These are phyloP conservation scores for Coemansia sp. DNA, from an alignment of 192 early-diverging fungal genomes.

Conservation along the genomic window DNA sequence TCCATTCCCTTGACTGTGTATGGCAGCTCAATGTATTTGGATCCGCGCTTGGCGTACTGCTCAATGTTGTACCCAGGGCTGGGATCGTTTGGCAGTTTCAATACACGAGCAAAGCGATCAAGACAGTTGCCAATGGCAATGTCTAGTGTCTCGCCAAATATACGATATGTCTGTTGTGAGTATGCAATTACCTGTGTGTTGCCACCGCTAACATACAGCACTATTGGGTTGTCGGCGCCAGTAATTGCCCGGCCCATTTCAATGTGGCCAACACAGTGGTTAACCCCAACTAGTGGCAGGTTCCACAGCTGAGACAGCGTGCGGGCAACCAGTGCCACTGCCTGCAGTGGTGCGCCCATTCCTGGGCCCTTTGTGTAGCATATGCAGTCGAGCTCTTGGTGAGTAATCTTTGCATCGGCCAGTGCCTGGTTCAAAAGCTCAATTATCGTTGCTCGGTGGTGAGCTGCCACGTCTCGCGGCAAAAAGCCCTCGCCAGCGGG, in stretches of 20 bases:
- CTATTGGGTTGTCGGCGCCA: slow-evolving; percentile 88
- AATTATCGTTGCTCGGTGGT: slow-evolving; percentile 82
- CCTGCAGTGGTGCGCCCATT: slow-evolving; percentile 93
- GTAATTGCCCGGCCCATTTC: slow-evolving; percentile 99
- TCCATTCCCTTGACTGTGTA: slow-evolving; percentile 99
- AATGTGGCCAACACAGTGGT: slow-evolving; percentile 98
- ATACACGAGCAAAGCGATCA: slow-evolving; percentile 93
- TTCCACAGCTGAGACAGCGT: slow-evolving; percentile 90
- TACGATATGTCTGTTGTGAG: slow-evolving; percentile 87
- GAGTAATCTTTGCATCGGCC: slow-evolving; percentile 68
- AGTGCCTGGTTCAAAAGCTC: slow-evolving; percentile 76
- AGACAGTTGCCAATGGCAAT: slow-evolving; percentile 98
- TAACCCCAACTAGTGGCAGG: slow-evolving; percentile 91
- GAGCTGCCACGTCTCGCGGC: slow-evolving; percentile 89
- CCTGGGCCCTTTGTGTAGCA: slow-evolving; percentile 99
- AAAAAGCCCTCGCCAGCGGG: slow-evolving; percentile 95
- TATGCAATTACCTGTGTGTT: slow-evolving; percentile 99
- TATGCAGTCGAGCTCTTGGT: slow-evolving; percentile 81
- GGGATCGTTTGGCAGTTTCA: slow-evolving; percentile 94
- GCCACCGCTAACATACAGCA: slow-evolving; percentile 96
- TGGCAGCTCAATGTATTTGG: slow-evolving; percentile 82
- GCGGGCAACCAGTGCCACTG: slow-evolving; percentile 88
- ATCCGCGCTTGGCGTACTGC: slow-evolving; percentile 89
- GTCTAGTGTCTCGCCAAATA: slow-evolving; percentile 98
- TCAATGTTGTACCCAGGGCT: slow-evolving; percentile 98